Evolutionary conservation across 2,329 filamentous ascomycete species (phyloP).

Genomic region (Aschersonia sp.): DNA sequence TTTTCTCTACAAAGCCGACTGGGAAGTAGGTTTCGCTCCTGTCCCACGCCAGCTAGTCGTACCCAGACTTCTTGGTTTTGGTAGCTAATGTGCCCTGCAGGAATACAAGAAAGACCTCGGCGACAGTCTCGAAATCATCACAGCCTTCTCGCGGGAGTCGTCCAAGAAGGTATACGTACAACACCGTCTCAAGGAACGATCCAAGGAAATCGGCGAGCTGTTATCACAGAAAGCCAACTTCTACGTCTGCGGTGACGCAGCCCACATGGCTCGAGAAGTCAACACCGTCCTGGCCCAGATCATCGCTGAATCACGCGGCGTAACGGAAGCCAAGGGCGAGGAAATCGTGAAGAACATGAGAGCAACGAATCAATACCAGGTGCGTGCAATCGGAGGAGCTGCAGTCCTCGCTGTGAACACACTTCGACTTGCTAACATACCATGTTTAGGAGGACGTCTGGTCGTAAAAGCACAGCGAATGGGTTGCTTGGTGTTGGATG

Average conservation of each 20-base stretch:
- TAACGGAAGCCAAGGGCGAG: constrained; percentile 78
- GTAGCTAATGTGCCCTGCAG: constrained; percentile 28
- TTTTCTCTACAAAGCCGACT: constrained; percentile 84
- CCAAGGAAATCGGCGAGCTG: constrained; percentile 75
- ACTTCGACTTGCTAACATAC: constrained; percentile 5
- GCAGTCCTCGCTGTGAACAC: not conserved
- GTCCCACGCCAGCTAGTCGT: not conserved
- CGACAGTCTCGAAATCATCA: constrained; percentile 80
- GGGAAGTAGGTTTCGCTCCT: constrained; percentile 55
- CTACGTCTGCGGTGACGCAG: constrained; percentile 95
- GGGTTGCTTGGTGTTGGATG: not conserved
- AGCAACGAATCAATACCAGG: constrained; percentile 90
- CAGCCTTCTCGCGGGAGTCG: constrained; percentile 85
- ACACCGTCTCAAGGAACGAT: constrained; percentile 73
- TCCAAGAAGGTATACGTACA: constrained; percentile 93
- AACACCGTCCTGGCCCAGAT: constrained; percentile 79
- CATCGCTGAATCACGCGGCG: constrained; percentile 67
- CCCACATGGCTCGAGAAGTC: constrained; percentile 92
- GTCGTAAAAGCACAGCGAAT: constrained; percentile 30
- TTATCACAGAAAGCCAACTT: constrained; percentile 82
- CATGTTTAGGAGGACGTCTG: constrained; percentile 51
- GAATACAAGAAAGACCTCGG: constrained; percentile 72
- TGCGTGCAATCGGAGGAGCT: constrained; percentile 21
- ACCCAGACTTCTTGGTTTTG: not conserved
- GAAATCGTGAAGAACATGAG: constrained; percentile 97